Evolutionary conservation across 1,139 yeast genomes (phyloP), one percentile per base, ranked within the genome.

Genomic region (Protomyces macrosporus): DNA sequence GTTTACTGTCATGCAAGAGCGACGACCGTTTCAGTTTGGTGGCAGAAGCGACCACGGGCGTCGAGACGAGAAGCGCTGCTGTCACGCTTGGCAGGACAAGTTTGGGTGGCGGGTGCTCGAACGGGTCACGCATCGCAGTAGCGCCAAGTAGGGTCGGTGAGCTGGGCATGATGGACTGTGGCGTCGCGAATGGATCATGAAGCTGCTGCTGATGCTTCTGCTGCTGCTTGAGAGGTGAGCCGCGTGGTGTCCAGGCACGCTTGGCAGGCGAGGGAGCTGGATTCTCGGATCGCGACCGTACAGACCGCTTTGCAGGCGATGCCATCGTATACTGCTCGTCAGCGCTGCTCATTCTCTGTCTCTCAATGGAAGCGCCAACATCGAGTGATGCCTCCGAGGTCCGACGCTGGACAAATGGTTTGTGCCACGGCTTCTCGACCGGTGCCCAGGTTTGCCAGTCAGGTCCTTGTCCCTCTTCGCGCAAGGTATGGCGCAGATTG

Each of bases 401-500:
- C 10, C 30, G 23, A 42, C 48, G 48, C 48, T 42, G 48, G 5
- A 42, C 48, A 16, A n/a, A 42, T n/a, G 48, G 48, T 16, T 42
- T 42, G 48, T 42, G 48, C 48, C 48, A 42, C 32, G 48, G n/a
- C 30, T 42, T n/a, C 30, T 42, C 48, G 48, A 23, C 16, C 30
- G 10, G 4, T 10, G 23, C 16, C 48, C 48, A 50, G 14, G 53
- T 12, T 14, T 33, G 37, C 37, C 53, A 32, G 1, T 10, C 35
- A 2, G 36, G 35, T 12, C 35, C n/a, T 7, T 50, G 23, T 14
- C 30, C 37, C 53, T 32, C 53, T 32, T 34, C 37, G 7, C 53
- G 35, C 53, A 55, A 34, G 10, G 42, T 14, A 51, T 55, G 32
- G 32, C 50, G 48, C 33, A 55, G 36, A 16, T 55, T 48, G 53